phyloP scores from a whole-genome alignment of 768 basidiomycete genomes.

The Mycena venus region DNA sequence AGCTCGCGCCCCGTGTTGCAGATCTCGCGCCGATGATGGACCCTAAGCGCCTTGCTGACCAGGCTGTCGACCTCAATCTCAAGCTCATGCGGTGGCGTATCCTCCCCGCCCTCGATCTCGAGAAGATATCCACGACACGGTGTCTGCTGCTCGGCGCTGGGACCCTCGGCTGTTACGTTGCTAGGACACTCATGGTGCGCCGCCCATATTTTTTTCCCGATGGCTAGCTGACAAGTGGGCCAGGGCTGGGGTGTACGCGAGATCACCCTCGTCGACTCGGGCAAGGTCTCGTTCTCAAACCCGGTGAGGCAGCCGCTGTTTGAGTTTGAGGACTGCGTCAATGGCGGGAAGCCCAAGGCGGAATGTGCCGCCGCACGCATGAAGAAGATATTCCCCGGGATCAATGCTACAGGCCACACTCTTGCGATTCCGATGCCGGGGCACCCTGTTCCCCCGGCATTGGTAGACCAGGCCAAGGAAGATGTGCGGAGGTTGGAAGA shows the following conservation, averaged over 20 bases:
- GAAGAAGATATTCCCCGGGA: conserved; percentile 92
- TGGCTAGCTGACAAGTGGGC: not conserved
- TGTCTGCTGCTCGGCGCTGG: conserved; percentile 95
- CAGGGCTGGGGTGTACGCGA: conserved; percentile 97
- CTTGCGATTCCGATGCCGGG: conserved; percentile 97
- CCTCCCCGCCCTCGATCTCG: conserved; percentile 88
- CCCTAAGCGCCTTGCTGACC: conserved; percentile 89
- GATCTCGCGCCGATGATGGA: conserved; percentile 98
- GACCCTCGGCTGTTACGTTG: conserved; percentile 96
- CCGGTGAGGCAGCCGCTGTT: conserved; percentile 98
- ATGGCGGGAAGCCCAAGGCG: conserved; percentile 95
- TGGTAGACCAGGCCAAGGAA: conserved; percentile 68
- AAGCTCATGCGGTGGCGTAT: conserved; percentile 99
- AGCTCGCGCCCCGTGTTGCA: conserved; percentile 87
- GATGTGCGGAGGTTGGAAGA: conserved; percentile 81
- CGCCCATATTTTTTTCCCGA: not conserved
- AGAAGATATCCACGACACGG: conserved; percentile 83
- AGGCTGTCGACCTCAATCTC: conserved; percentile 97
- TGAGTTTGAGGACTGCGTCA: conserved; percentile 92
- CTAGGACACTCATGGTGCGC: conserved; percentile 88
- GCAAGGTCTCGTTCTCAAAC: conserved; percentile 94
- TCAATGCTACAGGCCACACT: conserved; percentile 84
- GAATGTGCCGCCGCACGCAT: conserved; percentile 88
- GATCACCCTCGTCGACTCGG: conserved; percentile 94
- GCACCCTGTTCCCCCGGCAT: conserved; percentile 82